These are phyloP conservation scores for Alternaria metachromatica DNA, from an alignment of 2,329 filamentous ascomycete genomes.

Conservation along the genomic window DNA sequence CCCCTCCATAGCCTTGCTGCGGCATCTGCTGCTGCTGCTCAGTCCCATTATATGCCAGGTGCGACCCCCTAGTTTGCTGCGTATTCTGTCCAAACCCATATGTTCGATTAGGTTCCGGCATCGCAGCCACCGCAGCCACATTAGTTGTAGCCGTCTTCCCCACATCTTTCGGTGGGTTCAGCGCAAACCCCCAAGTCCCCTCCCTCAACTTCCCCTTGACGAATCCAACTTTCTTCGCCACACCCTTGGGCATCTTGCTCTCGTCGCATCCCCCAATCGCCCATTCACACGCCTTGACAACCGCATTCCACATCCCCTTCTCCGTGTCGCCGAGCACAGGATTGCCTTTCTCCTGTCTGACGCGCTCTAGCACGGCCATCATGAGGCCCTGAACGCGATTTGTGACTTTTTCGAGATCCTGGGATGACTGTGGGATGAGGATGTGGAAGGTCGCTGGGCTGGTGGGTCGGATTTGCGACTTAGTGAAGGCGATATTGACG, in stretches of 20 bases:
- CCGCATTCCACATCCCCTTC: slow-evolving; percentile 32
- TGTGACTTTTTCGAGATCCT: slow-evolving; percentile 28
- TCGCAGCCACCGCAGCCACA: neutral
- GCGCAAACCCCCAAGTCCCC: slow-evolving; percentile 32
- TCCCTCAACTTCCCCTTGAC: slow-evolving; percentile 31
- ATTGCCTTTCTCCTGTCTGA: slow-evolving; percentile 31
- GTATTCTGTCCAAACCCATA: slow-evolving; percentile 15
- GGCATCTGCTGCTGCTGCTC: slow-evolving; percentile 5
- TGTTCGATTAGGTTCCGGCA: slow-evolving; percentile 6
- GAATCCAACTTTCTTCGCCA: slow-evolving; percentile 34
- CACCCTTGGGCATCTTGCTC: slow-evolving; percentile 33
- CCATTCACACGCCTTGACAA: slow-evolving; percentile 32
- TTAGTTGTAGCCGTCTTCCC: neutral
- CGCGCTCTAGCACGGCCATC: slow-evolving; percentile 39
- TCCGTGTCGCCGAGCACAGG: slow-evolving; percentile 22
- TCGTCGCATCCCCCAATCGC: slow-evolving; percentile 29
- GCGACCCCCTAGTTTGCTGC: slow-evolving; percentile 1
- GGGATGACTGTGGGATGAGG: slow-evolving; percentile 21
- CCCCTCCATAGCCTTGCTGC: neutral
- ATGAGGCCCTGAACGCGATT: slow-evolving; percentile 37
- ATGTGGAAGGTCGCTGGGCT: slow-evolving; percentile 29
- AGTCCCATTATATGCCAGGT: neutral
- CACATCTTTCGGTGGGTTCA: slow-evolving; percentile 1
- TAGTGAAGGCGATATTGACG: slow-evolving; percentile 24
- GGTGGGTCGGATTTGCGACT: slow-evolving; percentile 18